Conservation (phyloP, 2,329 filamentous ascomycete genomes). For the Exophiala lecanii-corni region DNA sequence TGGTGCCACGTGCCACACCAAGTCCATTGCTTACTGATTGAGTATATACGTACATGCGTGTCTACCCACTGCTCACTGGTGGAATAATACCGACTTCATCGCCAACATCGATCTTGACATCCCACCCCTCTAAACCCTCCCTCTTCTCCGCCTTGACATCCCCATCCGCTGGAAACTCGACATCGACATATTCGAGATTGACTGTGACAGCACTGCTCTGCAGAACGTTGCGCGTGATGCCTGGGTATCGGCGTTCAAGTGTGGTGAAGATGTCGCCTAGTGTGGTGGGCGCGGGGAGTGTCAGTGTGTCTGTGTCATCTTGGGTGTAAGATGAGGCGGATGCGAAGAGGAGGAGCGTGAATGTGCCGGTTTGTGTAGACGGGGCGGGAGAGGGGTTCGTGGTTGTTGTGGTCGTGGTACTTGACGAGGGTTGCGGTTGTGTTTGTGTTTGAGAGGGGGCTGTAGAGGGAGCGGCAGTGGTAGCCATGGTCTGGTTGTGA, state of each 20-base stretch:
- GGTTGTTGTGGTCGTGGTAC: not conserved
- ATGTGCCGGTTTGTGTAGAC: conserved; percentile 23
- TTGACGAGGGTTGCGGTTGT: not conserved
- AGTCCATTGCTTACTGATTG: no score
- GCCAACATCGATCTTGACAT: conserved; percentile 33
- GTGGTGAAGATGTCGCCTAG: conserved; percentile 34
- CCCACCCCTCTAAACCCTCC: conserved; percentile 18
- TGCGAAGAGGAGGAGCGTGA: conserved; percentile 45
- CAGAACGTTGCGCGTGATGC: conserved; percentile 37
- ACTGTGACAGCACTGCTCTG: conserved; percentile 39
- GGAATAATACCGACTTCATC: conserved; percentile 45
- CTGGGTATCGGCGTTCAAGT: conserved; percentile 39
- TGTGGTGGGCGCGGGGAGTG: conserved; percentile 38
- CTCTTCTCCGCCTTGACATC: conserved; percentile 6
- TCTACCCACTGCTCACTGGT: conserved; percentile 46
- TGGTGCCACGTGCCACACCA: no score
- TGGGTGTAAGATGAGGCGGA: conserved; percentile 39
- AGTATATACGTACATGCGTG: no score
- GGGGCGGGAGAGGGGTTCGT: not conserved
- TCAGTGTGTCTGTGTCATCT: conserved; percentile 35
- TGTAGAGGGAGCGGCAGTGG: no score
- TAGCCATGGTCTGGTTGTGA: no score
- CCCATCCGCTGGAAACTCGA: conserved; percentile 15
- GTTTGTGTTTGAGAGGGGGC: not conserved
- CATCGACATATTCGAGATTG: conserved; percentile 42